Conservation (phyloP, 2,329 filamentous ascomycete genomes). For the Septoria linicola region DNA sequence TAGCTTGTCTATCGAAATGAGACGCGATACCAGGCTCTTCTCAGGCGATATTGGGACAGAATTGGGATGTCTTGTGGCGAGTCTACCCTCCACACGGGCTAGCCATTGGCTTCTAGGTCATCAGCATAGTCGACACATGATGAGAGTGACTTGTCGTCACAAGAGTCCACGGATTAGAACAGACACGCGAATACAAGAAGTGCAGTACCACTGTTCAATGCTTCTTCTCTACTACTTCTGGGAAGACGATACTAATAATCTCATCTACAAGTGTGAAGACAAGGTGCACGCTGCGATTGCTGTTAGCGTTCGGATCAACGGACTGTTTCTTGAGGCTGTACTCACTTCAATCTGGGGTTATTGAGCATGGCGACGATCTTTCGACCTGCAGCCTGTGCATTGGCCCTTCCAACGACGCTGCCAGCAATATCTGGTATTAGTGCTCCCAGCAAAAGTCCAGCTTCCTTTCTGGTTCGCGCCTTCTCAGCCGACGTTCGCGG, state of each 20-base stretch:
- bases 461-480: conserved; percentile 77
- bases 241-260: conserved; percentile 48
- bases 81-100: too few species aligned
- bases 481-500: conserved; percentile 71
- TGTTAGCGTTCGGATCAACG: conserved; percentile 26
- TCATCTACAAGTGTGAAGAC: conserved; percentile 53
- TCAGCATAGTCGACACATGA: too few species aligned
- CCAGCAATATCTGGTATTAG: conserved; percentile 87
- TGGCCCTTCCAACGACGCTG: conserved; percentile 87
- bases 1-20: too few species aligned
- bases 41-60: too few species aligned
- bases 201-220: too few species aligned
- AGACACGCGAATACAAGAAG: too few species aligned
- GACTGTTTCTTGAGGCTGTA: conserved; percentile 28
- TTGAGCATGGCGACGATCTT: conserved; percentile 89
- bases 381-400: conserved; percentile 85
- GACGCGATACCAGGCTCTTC: too few species aligned
- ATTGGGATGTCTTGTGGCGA: too few species aligned
- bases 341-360: conserved; percentile 84
- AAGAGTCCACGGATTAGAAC: too few species aligned
- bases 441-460: conserved; percentile 82
- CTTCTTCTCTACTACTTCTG: conserved; percentile 28
- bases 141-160: not conserved
- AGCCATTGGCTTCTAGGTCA: too few species aligned
- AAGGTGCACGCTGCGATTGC: conserved; percentile 47